Conservation (phyloP, 163 green algal genomes). For the Chlamydomonas reinhardtii region DNA sequence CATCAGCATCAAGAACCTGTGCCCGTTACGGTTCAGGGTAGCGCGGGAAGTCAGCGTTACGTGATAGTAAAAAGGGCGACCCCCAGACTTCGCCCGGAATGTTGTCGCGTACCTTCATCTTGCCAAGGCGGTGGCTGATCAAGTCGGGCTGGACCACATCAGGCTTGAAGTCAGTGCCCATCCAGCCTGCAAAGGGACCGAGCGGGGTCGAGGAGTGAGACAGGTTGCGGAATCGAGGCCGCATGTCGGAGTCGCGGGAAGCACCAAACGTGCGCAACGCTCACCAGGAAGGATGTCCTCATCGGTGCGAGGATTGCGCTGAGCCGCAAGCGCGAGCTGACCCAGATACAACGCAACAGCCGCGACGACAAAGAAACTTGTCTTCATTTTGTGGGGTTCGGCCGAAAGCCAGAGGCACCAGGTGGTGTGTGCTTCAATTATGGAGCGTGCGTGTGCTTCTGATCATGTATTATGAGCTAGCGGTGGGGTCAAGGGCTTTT, state of each 20-base stretch:
- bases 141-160: slow-evolving; percentile 12
- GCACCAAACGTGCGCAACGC: background rate
- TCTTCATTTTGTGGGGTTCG: too few species aligned
- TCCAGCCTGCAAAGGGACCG: slow-evolving; percentile 18
- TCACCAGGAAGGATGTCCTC: slow-evolving; percentile 61
- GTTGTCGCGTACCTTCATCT: slow-evolving; percentile 36
- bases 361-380: too few species aligned
- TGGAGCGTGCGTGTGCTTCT: too few species aligned
- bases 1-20: slow-evolving; percentile 64
- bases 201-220: background rate
- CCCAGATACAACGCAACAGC: background rate
- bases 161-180: slow-evolving; percentile 44
- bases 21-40: background rate
- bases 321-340: background rate
- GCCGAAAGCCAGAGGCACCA: too few species aligned
- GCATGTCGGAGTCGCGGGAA: background rate
- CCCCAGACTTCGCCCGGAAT: too few species aligned
- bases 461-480: too few species aligned
- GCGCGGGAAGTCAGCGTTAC: background rate
- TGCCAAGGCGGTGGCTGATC: background rate
- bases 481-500: too few species aligned
- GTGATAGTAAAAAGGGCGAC: background rate
- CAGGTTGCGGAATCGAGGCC: background rate
- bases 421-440: too few species aligned
- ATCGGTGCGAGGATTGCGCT: slow-evolving; percentile 44